These are phyloP conservation scores for Aspergillus brunneoviolaceus DNA, from an alignment of 2,329 filamentous ascomycete species.

Conservation along the genomic window DNA sequence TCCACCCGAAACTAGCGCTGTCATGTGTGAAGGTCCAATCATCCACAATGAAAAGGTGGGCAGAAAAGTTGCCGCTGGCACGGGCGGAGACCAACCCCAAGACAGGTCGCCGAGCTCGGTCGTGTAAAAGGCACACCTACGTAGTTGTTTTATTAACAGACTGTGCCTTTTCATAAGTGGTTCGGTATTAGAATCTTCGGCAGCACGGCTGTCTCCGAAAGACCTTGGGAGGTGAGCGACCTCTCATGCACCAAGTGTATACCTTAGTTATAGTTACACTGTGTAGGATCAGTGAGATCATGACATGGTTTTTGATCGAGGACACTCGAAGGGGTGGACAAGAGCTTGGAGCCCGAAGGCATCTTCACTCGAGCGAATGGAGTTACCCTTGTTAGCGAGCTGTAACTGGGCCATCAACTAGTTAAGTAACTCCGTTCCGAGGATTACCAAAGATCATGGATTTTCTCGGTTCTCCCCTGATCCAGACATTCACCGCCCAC, in stretches of 20 bases:
- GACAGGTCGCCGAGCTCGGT: neutral
- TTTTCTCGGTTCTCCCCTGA: neutral
- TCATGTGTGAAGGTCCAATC: slow-evolving; percentile 14
- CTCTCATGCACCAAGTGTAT: too few species aligned
- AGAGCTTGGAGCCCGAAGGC: neutral
- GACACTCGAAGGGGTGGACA: neutral
- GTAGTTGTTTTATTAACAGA: too few species aligned
- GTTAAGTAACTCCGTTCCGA: neutral
- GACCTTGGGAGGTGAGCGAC: too few species aligned
- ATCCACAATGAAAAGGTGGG: slow-evolving; percentile 2
- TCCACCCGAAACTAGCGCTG: slow-evolving; percentile 17
- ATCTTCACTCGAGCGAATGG: neutral
- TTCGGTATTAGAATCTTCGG: too few species aligned
- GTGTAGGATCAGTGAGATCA: too few species aligned
- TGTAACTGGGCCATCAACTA: neutral
- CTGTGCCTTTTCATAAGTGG: neutral
- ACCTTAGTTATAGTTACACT: too few species aligned
- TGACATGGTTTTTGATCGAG: too few species aligned
- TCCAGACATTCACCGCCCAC: neutral
- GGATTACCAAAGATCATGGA: neutral
- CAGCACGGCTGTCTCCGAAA: too few species aligned
- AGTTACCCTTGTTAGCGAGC: neutral
- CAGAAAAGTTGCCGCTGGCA: slow-evolving; percentile 6
- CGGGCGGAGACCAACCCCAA: slow-evolving; percentile 9
- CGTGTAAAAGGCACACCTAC: neutral